Conservation (phyloP, 345 rosid species). For the Citrus trifoliata region DNA sequence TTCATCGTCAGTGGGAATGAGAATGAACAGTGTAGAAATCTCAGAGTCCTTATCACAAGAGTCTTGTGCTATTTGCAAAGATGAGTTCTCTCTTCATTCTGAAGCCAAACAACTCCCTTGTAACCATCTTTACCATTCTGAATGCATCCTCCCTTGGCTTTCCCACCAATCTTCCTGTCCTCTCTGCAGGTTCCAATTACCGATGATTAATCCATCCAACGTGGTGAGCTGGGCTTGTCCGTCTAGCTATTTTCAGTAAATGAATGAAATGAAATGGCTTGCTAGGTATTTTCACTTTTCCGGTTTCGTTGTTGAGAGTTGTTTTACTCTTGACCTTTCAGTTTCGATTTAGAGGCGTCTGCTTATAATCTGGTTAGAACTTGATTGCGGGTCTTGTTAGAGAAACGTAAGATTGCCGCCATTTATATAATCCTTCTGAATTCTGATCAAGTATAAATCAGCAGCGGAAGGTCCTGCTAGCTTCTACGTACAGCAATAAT, state of each 20-base stretch:
- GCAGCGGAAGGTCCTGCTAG: not conserved
- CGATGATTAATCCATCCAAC: not conserved
- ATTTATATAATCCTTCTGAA: not conserved
- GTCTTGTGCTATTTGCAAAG: slow-evolving; percentile 52
- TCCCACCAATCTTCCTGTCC: slow-evolving; percentile 55
- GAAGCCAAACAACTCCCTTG: slow-evolving; percentile 53
- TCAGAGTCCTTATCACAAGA: slow-evolving; percentile 6
- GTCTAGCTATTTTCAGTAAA: too few species aligned
- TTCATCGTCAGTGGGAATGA: not conserved
- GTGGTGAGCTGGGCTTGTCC: too few species aligned
- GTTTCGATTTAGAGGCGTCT: too few species aligned
- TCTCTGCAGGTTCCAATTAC: slow-evolving; percentile 50
- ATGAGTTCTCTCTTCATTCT: slow-evolving; percentile 34
- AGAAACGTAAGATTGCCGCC: not conserved
- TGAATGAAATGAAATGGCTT: too few species aligned
- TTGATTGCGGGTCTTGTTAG: slow-evolving; percentile 5
- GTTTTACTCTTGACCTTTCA: too few species aligned
- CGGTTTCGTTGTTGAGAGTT: too few species aligned
- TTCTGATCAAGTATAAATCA: slow-evolving; percentile 7
- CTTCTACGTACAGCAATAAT: not conserved
- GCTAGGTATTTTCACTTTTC: too few species aligned
- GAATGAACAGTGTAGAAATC: slow-evolving; percentile 2
- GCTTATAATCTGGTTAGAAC: not conserved
- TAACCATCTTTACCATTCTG: slow-evolving; percentile 47
- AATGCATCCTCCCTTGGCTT: slow-evolving; percentile 60